These are phyloP conservation scores for Trypanosoma vivax DNA, from an alignment of 208 protist species.

Conservation along the genomic window DNA sequence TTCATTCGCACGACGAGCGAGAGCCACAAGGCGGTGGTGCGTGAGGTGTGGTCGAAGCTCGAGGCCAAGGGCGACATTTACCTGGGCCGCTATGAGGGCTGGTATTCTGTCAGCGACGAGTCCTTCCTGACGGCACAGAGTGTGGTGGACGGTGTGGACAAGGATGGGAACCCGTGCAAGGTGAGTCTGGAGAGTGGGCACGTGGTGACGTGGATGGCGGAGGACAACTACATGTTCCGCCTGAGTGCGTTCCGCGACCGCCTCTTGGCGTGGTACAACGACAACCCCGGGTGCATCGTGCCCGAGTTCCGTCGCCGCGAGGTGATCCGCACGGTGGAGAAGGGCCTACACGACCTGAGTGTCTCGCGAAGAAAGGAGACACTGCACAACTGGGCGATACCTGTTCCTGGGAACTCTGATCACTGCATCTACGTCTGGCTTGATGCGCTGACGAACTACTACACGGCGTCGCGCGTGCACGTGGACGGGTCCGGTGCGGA, in stretches of 20 bases:
- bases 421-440: slow-evolving; percentile 99
- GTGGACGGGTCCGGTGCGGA: slow-evolving; percentile 36
- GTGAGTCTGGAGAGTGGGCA: slow-evolving; percentile 91
- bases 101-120: slow-evolving; percentile 98
- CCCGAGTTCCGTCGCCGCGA: slow-evolving; percentile 91
- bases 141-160: slow-evolving; percentile 81
- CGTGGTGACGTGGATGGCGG: slow-evolving; percentile 91
- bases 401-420: slow-evolving; percentile 90
- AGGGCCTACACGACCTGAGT: slow-evolving; percentile 93
- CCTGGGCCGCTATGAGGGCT: slow-evolving; percentile 96
- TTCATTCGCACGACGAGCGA: slow-evolving; percentile 97
- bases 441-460: slow-evolving; percentile 99
- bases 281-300: slow-evolving; percentile 85
- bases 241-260: slow-evolving; percentile 85
- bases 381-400: slow-evolving; percentile 95
- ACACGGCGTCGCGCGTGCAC: slow-evolving; percentile 81
- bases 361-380: slow-evolving; percentile 90
- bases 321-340: slow-evolving; percentile 81
- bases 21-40: slow-evolving; percentile 71
- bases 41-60: slow-evolving; percentile 87
- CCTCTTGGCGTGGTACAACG: slow-evolving; percentile 82
- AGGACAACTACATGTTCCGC: slow-evolving; percentile 99
- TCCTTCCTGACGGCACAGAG: slow-evolving; percentile 89
- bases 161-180: slow-evolving; percentile 85
- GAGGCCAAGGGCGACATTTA: slow-evolving; percentile 94